Base-by-base conservation (phyloP, 1,284 basidiomycete species). In the Boletellus deceptivus region DNA sequence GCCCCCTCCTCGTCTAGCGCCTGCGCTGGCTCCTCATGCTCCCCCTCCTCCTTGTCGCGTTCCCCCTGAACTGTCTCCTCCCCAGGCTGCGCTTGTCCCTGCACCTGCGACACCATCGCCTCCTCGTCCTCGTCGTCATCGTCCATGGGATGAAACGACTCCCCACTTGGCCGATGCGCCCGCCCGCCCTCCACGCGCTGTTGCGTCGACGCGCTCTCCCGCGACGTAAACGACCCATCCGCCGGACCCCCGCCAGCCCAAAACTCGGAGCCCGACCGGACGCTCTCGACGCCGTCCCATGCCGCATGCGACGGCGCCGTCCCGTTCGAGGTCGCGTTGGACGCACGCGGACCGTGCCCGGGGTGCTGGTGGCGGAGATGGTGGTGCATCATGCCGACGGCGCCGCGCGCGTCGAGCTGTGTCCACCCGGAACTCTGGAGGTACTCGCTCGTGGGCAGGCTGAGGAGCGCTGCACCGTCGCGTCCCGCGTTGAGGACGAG, bases 341-440 rank as follows among this genome's bases (percentile, higher is more conserved):
- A 63, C 25, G 25, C 25, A 10, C 25, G 25, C 27, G 52, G 49
- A 25, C 49, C 49, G 55, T 61, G 52, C 5, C 48, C 44, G 45
- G 10, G 20, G 54, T 44, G 22, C 13, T 40, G 25, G 9, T 27
- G 25, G 9, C 25, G 25, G 25, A 27, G 25, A 3, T 27, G 25
- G 25, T 27, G 25, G 25, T 27, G 25, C 25, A 27, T 27, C 25
- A 1, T 27, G 9, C 9, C 25, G 25, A 27, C 31, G 48, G 48
- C 22, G 53, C 43, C 37, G 56, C 48, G 20, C 20, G 40, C 27
- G 4, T 46, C 31, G 29, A 53, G 43, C 20, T 54, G 64, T 1
- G 84, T 79, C 88, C 87, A 90, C 2, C 83, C 83, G 0, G 85
- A 88, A 55, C 83, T 84, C 59, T 91, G 89, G 60, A 90, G 87